Evolutionary conservation across 768 basidiomycete genomes (phyloP).

Genomic region (Vararia minispora): DNA sequence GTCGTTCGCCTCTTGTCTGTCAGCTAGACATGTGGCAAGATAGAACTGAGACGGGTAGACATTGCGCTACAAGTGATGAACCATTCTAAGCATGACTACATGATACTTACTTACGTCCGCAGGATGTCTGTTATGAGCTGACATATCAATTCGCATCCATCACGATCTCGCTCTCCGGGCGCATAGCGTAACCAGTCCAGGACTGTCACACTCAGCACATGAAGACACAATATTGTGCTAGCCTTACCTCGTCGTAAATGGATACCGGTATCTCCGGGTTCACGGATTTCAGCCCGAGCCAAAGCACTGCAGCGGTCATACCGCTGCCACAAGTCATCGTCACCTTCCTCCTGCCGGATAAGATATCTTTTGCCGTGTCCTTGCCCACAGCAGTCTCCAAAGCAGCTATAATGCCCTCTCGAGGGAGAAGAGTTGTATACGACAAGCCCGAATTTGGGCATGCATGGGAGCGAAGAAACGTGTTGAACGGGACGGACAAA

Average conservation of each 20-base stretch:
- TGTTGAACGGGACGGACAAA: slow-evolving; percentile 71
- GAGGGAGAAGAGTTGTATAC: slow-evolving; percentile 38
- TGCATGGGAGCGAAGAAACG: slow-evolving; percentile 44
- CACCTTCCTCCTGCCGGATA: slow-evolving; percentile 49
- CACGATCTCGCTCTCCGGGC: slow-evolving; percentile 62
- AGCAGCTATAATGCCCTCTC: slow-evolving; percentile 44
- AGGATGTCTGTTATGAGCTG: too few relatives aligned
- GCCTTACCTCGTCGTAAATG: slow-evolving; percentile 89
- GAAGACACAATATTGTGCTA: not conserved
- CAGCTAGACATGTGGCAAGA: too few relatives aligned
- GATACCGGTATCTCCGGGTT: slow-evolving; percentile 42
- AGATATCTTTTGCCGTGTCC: slow-evolving; percentile 41
- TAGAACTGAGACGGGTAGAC: too few relatives aligned
- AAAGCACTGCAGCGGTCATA: slow-evolving; percentile 94
- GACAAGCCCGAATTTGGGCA: slow-evolving; percentile 21
- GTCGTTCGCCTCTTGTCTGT: too few relatives aligned
- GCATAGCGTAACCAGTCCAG: slow-evolving; percentile 88
- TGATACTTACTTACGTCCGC: too few relatives aligned
- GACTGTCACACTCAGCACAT: slow-evolving; percentile 57
- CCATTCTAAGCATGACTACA: too few relatives aligned
- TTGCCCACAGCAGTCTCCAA: slow-evolving; percentile 55
- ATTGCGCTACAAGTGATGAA: too few relatives aligned
- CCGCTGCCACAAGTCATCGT: slow-evolving; percentile 87
- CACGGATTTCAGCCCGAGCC: slow-evolving; percentile 79
- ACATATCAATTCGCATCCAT: slow-evolving; percentile 23